Percentiles rank a stretch among this genome's conserved stretches.
phyloP scores from a whole-genome alignment of 2,329 filamentous ascomycete species.

The Aplosporella prunicola region DNA sequence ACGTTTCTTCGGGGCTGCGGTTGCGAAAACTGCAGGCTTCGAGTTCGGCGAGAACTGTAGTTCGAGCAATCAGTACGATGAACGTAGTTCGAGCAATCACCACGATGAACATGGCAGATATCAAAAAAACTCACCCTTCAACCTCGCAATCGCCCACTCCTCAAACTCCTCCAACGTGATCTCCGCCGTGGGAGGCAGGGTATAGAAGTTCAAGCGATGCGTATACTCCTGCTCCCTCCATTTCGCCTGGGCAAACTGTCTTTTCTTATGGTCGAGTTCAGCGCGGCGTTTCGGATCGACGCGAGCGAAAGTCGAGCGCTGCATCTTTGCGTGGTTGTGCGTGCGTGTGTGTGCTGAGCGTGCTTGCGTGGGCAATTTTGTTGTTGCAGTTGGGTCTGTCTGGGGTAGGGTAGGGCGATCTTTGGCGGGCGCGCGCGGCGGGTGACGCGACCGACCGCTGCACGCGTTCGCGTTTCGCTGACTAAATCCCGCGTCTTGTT shows the following conservation, averaged over 20 bases:
- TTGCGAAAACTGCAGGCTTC: slow-evolving; percentile 96
- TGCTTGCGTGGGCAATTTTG: neutral
- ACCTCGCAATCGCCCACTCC: slow-evolving; percentile 91
- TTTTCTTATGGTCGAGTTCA: slow-evolving; percentile 69
- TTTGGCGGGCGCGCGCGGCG: slow-evolving; percentile 11
- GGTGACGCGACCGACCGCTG: slow-evolving; percentile 3
- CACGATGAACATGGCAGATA: no score
- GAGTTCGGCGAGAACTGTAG: slow-evolving; percentile 68
- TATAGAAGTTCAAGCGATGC: slow-evolving; percentile 86
- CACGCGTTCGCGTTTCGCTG: no score
- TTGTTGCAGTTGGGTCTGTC: neutral
- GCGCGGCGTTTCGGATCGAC: slow-evolving; percentile 64
- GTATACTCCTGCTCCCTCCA: slow-evolving; percentile 75
- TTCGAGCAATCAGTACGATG: no score
- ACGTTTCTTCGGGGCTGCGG: slow-evolving; percentile 71
- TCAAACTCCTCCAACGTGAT: slow-evolving; percentile 97
- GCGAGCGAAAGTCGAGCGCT: slow-evolving; percentile 32
- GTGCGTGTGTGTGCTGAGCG: no score
- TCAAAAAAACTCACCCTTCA: slow-evolving; percentile 62
- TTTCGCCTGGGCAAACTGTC: slow-evolving; percentile 69
- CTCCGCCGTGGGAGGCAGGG: slow-evolving; percentile 77
- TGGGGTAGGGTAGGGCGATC: slow-evolving; percentile 1
- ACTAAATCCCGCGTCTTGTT: no score
- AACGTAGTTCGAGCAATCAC: no score
- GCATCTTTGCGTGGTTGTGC: slow-evolving; percentile 25